phyloP scores from a whole-genome alignment of 176 grass and related monocot species.

The Aegilops umbellulata region DNA sequence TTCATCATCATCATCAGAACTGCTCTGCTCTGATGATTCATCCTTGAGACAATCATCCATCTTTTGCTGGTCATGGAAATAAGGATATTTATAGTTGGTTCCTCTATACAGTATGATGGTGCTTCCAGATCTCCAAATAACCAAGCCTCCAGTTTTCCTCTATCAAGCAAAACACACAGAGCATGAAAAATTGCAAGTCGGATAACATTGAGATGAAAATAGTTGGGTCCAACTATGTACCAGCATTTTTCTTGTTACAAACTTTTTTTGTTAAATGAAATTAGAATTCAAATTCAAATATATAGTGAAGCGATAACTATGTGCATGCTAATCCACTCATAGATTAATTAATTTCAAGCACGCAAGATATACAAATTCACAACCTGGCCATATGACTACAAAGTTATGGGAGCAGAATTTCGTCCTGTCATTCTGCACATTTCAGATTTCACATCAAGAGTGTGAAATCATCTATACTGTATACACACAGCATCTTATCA shows the following conservation, averaged over 20 bases:
- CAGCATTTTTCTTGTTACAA: neutral
- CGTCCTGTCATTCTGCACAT: neutral
- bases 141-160: constrained; percentile 92
- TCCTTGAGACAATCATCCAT: constrained; percentile 22
- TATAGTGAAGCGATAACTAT: no score
- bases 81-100: constrained; percentile 78
- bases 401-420: neutral
- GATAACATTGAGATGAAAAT: constrained; percentile 14
- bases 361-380: neutral
- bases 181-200: constrained; percentile 13
- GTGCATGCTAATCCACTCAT: no score
- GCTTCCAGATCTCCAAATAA: constrained; percentile 96
- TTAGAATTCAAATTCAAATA: neutral
- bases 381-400: neutral
- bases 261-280: constrained; percentile 12
- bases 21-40: constrained; percentile 32
- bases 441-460: neutral
- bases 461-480: neutral
- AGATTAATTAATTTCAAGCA: neutral
- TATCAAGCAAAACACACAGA: constrained; percentile 29
- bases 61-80: constrained; percentile 39
- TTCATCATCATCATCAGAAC: constrained; percentile 19
- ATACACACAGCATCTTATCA: neutral
- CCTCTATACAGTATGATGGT: constrained; percentile 86
- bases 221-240: neutral